These are phyloP conservation scores for Xylaria flabelliformis DNA, from an alignment of 495 filamentous ascomycete genomes.

Conservation along the genomic window DNA sequence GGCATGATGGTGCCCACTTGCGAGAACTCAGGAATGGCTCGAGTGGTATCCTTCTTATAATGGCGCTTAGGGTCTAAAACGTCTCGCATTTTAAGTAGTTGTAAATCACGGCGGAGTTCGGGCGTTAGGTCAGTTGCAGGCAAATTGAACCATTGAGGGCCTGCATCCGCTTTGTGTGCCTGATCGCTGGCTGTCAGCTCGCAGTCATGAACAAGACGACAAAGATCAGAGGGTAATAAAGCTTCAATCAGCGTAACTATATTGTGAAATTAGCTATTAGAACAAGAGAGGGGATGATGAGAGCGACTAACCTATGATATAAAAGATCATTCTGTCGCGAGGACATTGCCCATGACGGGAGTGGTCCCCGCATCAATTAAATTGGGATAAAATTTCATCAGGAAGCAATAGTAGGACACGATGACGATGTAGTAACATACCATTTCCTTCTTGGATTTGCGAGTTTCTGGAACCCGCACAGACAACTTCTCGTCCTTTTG, in stretches of 20 bases:
- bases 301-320: slow-evolving; percentile 28
- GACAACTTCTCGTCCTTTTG: slow-evolving; percentile 44
- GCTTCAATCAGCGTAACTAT: slow-evolving; percentile 98
- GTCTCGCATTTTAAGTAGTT: slow-evolving; percentile 84
- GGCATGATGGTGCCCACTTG: slow-evolving; percentile 89
- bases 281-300: slow-evolving; percentile 20
- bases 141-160: slow-evolving; percentile 78
- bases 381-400: slow-evolving; percentile 57
- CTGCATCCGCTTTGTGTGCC: slow-evolving; percentile 54
- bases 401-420: slow-evolving; percentile 26
- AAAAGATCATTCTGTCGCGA: slow-evolving; percentile 72
- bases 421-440: slow-evolving; percentile 39
- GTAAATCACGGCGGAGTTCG: slow-evolving; percentile 84
- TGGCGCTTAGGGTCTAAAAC: slow-evolving; percentile 88
- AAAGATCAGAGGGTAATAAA: slow-evolving; percentile 26
- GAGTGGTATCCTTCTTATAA: slow-evolving; percentile 80
- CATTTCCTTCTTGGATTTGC: slow-evolving; percentile 47
- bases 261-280: slow-evolving; percentile 40
- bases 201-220: slow-evolving; percentile 22
- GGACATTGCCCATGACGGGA: slow-evolving; percentile 77
- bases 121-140: slow-evolving; percentile 82
- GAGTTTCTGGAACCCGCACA: slow-evolving; percentile 48
- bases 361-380: slow-evolving; percentile 50
- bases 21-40: slow-evolving; percentile 76
- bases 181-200: slow-evolving; percentile 35